A percentile compares a stretch with the other conserved stretches of the same genome.
phyloP scores from a whole-genome alignment of 768 basidiomycete species.

The Psilocybe subaeruginosa region DNA sequence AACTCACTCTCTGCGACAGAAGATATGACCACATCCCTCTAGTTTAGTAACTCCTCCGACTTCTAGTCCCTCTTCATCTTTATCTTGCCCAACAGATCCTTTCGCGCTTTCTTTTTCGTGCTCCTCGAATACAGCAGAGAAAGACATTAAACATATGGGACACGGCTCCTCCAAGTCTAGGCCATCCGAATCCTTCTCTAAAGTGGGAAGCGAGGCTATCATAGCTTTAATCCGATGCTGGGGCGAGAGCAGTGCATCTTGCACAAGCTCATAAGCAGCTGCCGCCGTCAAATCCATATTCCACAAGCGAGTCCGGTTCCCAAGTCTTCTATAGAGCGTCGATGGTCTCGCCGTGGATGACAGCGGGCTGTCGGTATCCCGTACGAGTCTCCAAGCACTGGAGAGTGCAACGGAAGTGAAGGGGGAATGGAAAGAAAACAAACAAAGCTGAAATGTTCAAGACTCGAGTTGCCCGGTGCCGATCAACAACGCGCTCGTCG shows the following conservation, averaged over 20 bases:
- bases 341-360: background rate
- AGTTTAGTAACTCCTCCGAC: constrained; percentile 61
- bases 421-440: background rate
- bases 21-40: constrained; percentile 62
- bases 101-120: constrained; percentile 16
- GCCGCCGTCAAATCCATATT: constrained; percentile 12
- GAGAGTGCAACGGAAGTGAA: background rate
- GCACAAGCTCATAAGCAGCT: constrained; percentile 27
- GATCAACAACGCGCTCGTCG: constrained; percentile 9
- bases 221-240: constrained; percentile 38
- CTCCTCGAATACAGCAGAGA: constrained; percentile 46
- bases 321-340: background rate
- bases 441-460: background rate
- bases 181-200: constrained; percentile 32
- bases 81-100: background rate
- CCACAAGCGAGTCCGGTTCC: background rate
- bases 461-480: background rate
- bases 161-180: constrained; percentile 58
- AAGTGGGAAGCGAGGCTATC: constrained; percentile 46
- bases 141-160: constrained; percentile 61
- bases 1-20: constrained; percentile 67
- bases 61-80: constrained; percentile 13
- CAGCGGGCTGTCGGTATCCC: background rate
- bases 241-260: constrained; percentile 21
- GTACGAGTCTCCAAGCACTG: background rate